Percentiles rank a stretch among this genome's conserved stretches.
These are phyloP conservation scores for Saccharomyces mikatae DNA, from an alignment of 805 yeast genomes.

Conservation along the genomic window DNA sequence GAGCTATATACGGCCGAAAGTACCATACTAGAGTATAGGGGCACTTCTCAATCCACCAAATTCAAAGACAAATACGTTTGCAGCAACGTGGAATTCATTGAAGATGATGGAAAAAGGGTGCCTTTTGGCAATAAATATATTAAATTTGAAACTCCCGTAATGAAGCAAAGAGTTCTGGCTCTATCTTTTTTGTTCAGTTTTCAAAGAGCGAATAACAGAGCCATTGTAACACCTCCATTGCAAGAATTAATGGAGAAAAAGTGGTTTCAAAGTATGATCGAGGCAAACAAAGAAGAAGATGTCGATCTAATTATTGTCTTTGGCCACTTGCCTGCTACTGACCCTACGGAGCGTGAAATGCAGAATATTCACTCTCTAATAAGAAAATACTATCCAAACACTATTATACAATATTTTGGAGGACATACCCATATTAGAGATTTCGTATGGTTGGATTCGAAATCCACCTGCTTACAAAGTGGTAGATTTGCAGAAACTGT, in stretches of 20 bases:
- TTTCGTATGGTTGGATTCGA: constrained; percentile 57
- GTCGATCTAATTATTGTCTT: constrained; percentile 63
- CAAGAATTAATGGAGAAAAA: constrained; percentile 42
- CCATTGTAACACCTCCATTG: constrained; percentile 55
- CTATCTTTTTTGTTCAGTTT: constrained; percentile 80
- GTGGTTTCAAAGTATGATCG: constrained; percentile 56
- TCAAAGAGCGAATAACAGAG: constrained; percentile 42
- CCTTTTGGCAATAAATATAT: constrained; percentile 63
- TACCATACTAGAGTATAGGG: constrained; percentile 56
- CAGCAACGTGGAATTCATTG: constrained; percentile 58
- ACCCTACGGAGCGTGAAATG: constrained; percentile 30
- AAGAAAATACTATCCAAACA: constrained; percentile 51
- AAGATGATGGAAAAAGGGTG: constrained; percentile 37
- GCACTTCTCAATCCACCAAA: constrained; percentile 40
- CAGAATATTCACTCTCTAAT: constrained; percentile 35
- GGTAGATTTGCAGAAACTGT: constrained; percentile 90
- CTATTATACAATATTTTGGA: constrained; percentile 77
- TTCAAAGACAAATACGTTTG: constrained; percentile 61
- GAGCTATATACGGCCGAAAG: constrained; percentile 68
- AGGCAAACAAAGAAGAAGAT: constrained; percentile 27
- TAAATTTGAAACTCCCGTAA: constrained; percentile 55
- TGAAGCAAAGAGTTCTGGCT: constrained; percentile 47
- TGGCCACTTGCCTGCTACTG: constrained; percentile 70
- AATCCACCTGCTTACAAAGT: constrained; percentile 75
- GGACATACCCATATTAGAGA: constrained; percentile 94